Evolutionary conservation across 352 stramenopile species (phyloP), one percentile per base, ranked within the genome.

Genomic region (Phytophthora pinifolia): DNA sequence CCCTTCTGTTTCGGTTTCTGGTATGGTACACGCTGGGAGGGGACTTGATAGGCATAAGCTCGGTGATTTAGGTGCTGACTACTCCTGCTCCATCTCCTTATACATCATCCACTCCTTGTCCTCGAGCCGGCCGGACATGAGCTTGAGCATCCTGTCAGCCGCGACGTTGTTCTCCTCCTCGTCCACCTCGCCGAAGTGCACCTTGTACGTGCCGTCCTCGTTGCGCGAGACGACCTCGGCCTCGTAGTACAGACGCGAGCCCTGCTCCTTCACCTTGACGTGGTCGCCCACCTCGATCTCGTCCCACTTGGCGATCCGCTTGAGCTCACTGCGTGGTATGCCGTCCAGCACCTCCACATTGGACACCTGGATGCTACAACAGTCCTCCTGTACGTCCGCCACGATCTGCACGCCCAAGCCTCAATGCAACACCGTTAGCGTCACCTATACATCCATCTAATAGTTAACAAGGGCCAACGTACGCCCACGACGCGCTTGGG

Each of bases 81-180:
- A 43, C 46, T 74, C 67, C 3, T 73, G 55, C 4, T 62, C 42
- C 18, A 44, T 74, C 30, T 82, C 72, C 59, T 83, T 88, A 44
- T 79, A 84, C 74, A 86, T 88, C 77, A 88, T 86, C 69, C 75
- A 81, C 50, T 88, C 77, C 43, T 84, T 86, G 31, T 83, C 65
- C 44, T 86, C 74, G 27, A 88, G 64, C 4, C 77, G 62, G 2
- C 77, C 77, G 6, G 77, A 85, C 74, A 85, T 88, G 55, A 86
- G 67, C 46, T 88, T 88, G 41, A 88, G 41, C 39, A 86, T 65
- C 17, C 73, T 67, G 34, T 81, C 73, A 0, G 38, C 42, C 10
- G 62, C 37, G 37, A 86, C 59, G 17, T 74, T 58, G 57, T 86
- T 68, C 43, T 88, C 75, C 4, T 57, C 61, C 14, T 82, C 59